These are phyloP conservation scores for Straminergon stramineum DNA, from an alignment of 225 moss, liverwort and hornwort genomes.

Conservation along the genomic window DNA sequence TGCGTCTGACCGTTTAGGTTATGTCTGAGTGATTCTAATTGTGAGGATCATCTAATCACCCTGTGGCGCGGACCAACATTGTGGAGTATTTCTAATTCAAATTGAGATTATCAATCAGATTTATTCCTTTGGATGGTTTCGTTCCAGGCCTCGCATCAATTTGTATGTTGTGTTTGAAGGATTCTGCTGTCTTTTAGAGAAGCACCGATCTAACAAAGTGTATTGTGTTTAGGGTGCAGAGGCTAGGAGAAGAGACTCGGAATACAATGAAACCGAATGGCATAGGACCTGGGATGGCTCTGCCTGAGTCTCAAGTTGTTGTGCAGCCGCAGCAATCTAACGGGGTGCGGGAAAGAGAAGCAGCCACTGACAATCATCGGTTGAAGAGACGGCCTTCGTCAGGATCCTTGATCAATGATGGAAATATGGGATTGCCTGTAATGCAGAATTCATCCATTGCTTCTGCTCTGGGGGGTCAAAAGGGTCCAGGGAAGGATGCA, in stretches of 20 bases:
- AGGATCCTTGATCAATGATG: constrained; percentile 27
- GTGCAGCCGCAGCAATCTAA: constrained; percentile 32
- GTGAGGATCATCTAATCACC: neutral
- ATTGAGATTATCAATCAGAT: neutral
- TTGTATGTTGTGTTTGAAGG: neutral
- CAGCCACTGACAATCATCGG: constrained; percentile 40
- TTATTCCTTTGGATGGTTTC: neutral
- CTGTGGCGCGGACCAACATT: neutral
- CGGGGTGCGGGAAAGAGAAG: constrained; percentile 53
- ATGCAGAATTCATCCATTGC: constrained; percentile 23
- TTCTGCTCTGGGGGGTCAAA: constrained; percentile 1
- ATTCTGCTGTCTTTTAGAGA: neutral
- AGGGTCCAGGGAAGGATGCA: constrained; percentile 46
- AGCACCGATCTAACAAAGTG: neutral
- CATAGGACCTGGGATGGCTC: constrained; percentile 46
- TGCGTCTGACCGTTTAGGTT: neutral
- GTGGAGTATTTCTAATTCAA: neutral
- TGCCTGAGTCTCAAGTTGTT: constrained; percentile 43
- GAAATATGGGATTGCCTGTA: constrained; percentile 38
- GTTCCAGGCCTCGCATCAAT: neutral
- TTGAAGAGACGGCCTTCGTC: constrained; percentile 59
- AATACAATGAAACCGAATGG: constrained; percentile 43
- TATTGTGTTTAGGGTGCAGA: constrained; percentile 9
- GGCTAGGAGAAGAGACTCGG: constrained; percentile 28
- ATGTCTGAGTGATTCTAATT: neutral